Conservation (phyloP, 352 stramenopile species). For the Phytophthora foliorum region DNA sequence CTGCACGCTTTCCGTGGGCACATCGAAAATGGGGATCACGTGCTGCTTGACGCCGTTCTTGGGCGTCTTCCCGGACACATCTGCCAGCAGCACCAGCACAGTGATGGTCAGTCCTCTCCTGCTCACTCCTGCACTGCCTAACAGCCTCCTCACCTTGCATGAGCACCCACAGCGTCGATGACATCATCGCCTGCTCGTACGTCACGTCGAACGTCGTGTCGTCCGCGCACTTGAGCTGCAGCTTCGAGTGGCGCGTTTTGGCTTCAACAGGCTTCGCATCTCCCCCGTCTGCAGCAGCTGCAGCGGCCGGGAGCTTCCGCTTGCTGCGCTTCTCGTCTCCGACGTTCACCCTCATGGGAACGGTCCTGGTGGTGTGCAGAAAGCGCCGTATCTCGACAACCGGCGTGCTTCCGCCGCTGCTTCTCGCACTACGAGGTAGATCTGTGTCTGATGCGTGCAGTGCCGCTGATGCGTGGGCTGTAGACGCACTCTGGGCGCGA, state of each 20-base stretch:
- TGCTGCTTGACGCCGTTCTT: slow-evolving; percentile 71
- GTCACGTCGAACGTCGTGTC: slow-evolving; percentile 75
- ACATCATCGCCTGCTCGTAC: slow-evolving; percentile 91
- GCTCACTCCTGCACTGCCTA: neutral
- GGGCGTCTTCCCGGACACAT: slow-evolving; percentile 61
- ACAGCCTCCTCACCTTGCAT: slow-evolving; percentile 53
- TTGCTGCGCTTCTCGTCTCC: slow-evolving; percentile 45
- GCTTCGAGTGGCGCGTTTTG: slow-evolving; percentile 51
- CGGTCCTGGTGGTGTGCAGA: slow-evolving; percentile 26
- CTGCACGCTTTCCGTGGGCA: slow-evolving; percentile 76
- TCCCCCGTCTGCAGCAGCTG: slow-evolving; percentile 18
- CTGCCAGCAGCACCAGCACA: slow-evolving; percentile 34
- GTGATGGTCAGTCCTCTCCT: slow-evolving; percentile 1
- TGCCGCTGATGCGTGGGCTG: neutral
- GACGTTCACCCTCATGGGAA: slow-evolving; percentile 43
- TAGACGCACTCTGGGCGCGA: slow-evolving; percentile 1
- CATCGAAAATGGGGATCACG: slow-evolving; percentile 80
- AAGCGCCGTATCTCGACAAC: slow-evolving; percentile 40
- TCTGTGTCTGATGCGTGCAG: slow-evolving; percentile 18
- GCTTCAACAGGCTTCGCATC: slow-evolving; percentile 13
- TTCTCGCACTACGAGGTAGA: slow-evolving; percentile 25
- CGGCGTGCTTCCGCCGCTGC: slow-evolving; percentile 17
- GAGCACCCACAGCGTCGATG: slow-evolving; percentile 84
- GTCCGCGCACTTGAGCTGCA: slow-evolving; percentile 83
- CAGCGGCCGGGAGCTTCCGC: slow-evolving; percentile 29